Evolutionary conservation across 768 basidiomycete genomes (phyloP), one percentile per base, ranked within the genome.

Genomic region (Phaeotremella fagi): DNA sequence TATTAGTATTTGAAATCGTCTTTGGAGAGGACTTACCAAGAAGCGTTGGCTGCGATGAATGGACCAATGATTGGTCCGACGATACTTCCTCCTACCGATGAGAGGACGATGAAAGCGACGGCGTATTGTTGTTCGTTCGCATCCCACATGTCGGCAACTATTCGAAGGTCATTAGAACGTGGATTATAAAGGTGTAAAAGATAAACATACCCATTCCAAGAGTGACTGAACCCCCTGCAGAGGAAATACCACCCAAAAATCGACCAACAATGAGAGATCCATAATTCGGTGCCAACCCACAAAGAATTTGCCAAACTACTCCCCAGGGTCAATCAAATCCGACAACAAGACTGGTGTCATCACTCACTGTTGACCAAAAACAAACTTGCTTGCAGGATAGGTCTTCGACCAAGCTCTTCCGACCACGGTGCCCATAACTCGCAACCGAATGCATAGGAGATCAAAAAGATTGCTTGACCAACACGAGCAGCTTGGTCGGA

Each of bases 151-250:
- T 73, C 69, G 38, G 71, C 69, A 15, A 67, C 63, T 57, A 43
- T 16, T 9, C 27, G 22, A 14, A 45, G 26, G n/a, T n/a, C n/a
- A n/a, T 38, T 24, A 35, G 35, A 9, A n/a, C 24, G 23, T 15
- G 7, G 12, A 11, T 1, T 20, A 14, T 53, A 15, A 12, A 4
- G 3, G 24, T 28, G 24, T 15, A 20, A 9, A 23, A 45, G 36
- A 7, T 16, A 12, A 2, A 58, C 59, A 33, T 24, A 59, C 60
- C 57, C 67, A 70, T 70, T 23, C 64, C 68, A 4, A 66, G 58
- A 7, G 64, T 70, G 35, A 73, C 70, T 23, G 63, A 67, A 4
- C 70, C 72, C 9, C 72, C 72, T 2, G 72, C 72, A 1, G 63
- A 62, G 7, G 63, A 71, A n/a, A 73, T 50, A 57, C 72, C 72